phyloP scores from a whole-genome alignment of 352 stramenopile species.

The Ophiocytium majus region DNA sequence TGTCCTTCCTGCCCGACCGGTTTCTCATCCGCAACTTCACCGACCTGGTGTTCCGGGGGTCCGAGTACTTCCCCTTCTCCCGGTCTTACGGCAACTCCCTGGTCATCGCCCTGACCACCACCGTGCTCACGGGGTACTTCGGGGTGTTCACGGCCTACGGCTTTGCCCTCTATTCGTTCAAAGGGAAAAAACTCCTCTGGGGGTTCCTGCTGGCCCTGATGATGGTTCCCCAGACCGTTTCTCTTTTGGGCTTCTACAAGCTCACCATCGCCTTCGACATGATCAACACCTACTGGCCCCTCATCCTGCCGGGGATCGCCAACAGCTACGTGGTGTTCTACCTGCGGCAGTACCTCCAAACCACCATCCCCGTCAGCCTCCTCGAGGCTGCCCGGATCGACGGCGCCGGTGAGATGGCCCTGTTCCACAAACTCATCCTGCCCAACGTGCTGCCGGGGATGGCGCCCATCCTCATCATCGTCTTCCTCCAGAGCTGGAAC shows the following conservation, averaged over 20 bases:
- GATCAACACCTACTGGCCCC: neutral
- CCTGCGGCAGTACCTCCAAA: neutral
- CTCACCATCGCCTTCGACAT: neutral
- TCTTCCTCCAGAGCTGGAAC: neutral
- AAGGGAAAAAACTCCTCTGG: conserved; percentile 1
- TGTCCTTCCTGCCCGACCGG: too few species aligned
- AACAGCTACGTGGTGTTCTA: neutral
- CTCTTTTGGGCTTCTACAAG: neutral
- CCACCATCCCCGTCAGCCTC: neutral
- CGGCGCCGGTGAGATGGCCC: neutral
- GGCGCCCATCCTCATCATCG: neutral
- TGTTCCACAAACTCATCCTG: neutral
- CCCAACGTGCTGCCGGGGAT: neutral
- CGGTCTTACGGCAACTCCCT: too few species aligned
- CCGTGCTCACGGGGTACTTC: too few species aligned
- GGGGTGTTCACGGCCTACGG: neutral
- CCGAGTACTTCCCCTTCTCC: too few species aligned
- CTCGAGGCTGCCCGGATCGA: neutral
- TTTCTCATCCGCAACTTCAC: too few species aligned
- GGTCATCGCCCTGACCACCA: too few species aligned
- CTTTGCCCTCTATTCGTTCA: neutral
- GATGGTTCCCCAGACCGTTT: neutral
- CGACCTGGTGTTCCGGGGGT: too few species aligned
- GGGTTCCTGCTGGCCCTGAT: neutral
- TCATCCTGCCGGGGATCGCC: neutral